Evolutionary conservation across 768 basidiomycete species (phyloP).

Genomic region (Cystoderma amianthinum): DNA sequence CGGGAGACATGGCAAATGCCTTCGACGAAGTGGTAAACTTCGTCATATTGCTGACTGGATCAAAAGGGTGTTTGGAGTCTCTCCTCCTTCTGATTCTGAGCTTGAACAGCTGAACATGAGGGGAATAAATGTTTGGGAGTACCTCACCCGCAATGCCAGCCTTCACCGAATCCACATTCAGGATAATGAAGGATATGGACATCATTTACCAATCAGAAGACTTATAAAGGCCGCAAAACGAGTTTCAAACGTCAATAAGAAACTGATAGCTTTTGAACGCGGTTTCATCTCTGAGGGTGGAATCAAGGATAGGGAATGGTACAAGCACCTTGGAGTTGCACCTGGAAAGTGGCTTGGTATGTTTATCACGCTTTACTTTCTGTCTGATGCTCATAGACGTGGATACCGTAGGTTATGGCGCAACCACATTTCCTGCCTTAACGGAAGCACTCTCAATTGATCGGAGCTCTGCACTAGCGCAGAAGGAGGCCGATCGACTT

Average conservation of each 20-base stretch:
- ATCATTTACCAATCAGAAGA: constrained; percentile 26
- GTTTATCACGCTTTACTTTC: constrained; percentile 10
- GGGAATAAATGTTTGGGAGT: constrained; percentile 22
- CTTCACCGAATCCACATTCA: neutral
- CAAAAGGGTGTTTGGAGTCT: constrained; percentile 30
- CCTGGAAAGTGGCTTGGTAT: constrained; percentile 81
- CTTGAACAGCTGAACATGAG: constrained; percentile 13
- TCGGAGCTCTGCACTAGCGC: constrained; percentile 50
- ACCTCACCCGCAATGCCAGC: constrained; percentile 17
- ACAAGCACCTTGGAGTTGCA: constrained; percentile 76
- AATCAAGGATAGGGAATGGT: constrained; percentile 81
- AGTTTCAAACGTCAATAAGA: constrained; percentile 54
- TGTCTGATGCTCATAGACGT: neutral
- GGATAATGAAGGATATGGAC: constrained; percentile 1
- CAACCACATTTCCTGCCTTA: constrained; percentile 77
- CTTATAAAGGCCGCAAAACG: constrained; percentile 54
- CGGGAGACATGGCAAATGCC: constrained; percentile 14
- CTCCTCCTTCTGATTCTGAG: constrained; percentile 17
- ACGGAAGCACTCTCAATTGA: constrained; percentile 74
- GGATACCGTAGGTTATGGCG: constrained; percentile 57
- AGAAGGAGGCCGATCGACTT: constrained; percentile 55
- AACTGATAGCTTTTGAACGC: constrained; percentile 64
- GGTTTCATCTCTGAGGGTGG: constrained; percentile 79
- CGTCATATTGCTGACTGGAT: constrained; percentile 24
- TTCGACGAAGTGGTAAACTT: constrained; percentile 11